Evolutionary conservation across 1,284 basidiomycete genomes (phyloP).

Genomic region (Psilocybe mexicana): DNA sequence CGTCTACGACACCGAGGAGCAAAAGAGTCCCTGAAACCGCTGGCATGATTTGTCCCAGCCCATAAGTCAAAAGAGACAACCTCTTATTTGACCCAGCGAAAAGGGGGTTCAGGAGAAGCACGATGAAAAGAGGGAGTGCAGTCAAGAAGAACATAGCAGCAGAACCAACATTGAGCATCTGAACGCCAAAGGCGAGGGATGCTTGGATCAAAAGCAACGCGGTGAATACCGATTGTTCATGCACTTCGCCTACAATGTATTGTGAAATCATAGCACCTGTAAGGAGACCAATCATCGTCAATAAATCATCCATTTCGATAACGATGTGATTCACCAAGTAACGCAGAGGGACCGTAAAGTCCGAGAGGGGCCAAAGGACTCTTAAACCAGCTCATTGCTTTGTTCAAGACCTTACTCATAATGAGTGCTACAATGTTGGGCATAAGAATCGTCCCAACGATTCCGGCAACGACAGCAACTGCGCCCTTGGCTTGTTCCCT

Average conservation of each 20-base stretch:
- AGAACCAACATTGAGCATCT: slow-evolving; percentile 68
- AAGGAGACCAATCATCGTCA: neutral
- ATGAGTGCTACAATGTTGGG: slow-evolving; percentile 77
- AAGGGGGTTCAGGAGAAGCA: slow-evolving; percentile 54
- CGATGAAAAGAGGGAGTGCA: slow-evolving; percentile 51
- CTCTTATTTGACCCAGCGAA: slow-evolving; percentile 31
- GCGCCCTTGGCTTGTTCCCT: slow-evolving; percentile 42
- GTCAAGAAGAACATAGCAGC: slow-evolving; percentile 67
- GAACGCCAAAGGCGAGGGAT: slow-evolving; percentile 50
- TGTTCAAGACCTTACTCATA: slow-evolving; percentile 67
- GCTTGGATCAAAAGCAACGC: slow-evolving; percentile 65
- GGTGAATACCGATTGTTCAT: slow-evolving; percentile 64
- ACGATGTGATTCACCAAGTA: slow-evolving; percentile 52
- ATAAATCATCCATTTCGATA: slow-evolving; percentile 2
- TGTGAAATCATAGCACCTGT: slow-evolving; percentile 60
- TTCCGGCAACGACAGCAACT: slow-evolving; percentile 45
- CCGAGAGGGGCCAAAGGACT: slow-evolving; percentile 71
- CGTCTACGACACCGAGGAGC: slow-evolving; percentile 72
- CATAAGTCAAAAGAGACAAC: slow-evolving; percentile 66
- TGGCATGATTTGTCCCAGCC: slow-evolving; percentile 62
- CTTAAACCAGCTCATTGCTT: slow-evolving; percentile 79
- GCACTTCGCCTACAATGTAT: slow-evolving; percentile 47
- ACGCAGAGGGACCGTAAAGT: slow-evolving; percentile 78
- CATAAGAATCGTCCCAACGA: slow-evolving; percentile 59
- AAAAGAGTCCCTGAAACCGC: slow-evolving; percentile 72